These are phyloP conservation scores for Aspergillus bertholletiae DNA, from an alignment of 495 filamentous ascomycete species.

Conservation along the genomic window DNA sequence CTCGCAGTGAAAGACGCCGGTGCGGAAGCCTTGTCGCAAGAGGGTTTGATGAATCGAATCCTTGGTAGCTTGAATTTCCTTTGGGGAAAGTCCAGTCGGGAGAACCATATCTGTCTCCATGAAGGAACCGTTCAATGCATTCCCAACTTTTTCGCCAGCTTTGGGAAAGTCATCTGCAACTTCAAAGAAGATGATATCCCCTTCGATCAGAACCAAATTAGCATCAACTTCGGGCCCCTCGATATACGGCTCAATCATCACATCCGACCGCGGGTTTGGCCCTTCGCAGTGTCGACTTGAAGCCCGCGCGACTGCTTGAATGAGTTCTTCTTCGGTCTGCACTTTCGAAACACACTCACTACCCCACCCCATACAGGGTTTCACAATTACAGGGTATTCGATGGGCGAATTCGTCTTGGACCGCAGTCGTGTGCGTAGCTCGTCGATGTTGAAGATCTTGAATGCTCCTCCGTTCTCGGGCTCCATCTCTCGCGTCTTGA, in stretches of 20 bases:
- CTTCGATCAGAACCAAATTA: slow-evolving; percentile 47
- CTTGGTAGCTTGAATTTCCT: not conserved
- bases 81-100: not conserved
- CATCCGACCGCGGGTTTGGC: slow-evolving; percentile 1
- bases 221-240: slow-evolving; percentile 53
- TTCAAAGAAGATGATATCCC: slow-evolving; percentile 48
- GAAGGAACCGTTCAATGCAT: not conserved
- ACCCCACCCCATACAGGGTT: slow-evolving; percentile 39
- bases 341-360: slow-evolving; percentile 44
- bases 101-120: not conserved
- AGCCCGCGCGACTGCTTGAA: slow-evolving; percentile 3
- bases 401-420: slow-evolving; percentile 14
- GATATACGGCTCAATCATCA: slow-evolving; percentile 27
- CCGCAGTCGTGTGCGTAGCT: not conserved
- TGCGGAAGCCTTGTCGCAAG: slow-evolving; percentile 23
- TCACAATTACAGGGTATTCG: slow-evolving; percentile 38
- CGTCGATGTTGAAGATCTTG: not conserved
- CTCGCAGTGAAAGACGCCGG: slow-evolving; percentile 35
- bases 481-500: not conserved
- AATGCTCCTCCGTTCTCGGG: not conserved
- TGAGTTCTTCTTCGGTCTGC: slow-evolving; percentile 23
- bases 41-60: not conserved
- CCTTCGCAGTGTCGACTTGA: not conserved
- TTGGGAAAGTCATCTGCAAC: slow-evolving; percentile 51
- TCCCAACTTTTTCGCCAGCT: slow-evolving; percentile 26